Conservation (phyloP, 495 filamentous ascomycete genomes). For the Immersiella caudata region DNA sequence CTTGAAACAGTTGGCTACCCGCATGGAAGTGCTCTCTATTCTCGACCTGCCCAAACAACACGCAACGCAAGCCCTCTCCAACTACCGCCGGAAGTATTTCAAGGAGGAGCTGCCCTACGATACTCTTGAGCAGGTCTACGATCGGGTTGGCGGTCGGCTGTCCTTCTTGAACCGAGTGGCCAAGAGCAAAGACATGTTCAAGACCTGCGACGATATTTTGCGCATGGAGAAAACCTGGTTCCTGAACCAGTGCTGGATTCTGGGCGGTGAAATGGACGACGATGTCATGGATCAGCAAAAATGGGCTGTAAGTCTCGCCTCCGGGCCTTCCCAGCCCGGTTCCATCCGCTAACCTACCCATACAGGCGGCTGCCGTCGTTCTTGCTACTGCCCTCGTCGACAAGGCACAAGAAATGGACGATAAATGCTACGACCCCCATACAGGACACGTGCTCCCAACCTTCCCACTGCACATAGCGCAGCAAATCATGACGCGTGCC, state of each 20-base stretch:
- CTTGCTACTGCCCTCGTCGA: constrained; percentile 88
- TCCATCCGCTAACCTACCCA: neutral
- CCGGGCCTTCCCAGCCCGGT: neutral
- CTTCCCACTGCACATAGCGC: constrained; percentile 80
- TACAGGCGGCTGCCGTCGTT: constrained; percentile 85
- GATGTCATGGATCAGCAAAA: constrained; percentile 99
- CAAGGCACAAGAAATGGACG: constrained; percentile 66
- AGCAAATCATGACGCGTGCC: constrained; percentile 88
- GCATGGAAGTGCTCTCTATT: constrained; percentile 88
- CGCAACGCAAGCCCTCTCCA: constrained; percentile 72
- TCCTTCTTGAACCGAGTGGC: constrained; percentile 86
- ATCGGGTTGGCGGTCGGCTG: constrained; percentile 81
- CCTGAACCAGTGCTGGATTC: constrained; percentile 91
- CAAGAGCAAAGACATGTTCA: constrained; percentile 73
- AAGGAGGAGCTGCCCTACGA: constrained; percentile 56
- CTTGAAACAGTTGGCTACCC: constrained; percentile 83
- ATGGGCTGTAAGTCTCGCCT: constrained; percentile 68
- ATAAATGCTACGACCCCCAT: constrained; percentile 59
- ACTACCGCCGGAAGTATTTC: constrained; percentile 73
- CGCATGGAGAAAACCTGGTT: constrained; percentile 90
- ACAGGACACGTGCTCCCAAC: constrained; percentile 78
- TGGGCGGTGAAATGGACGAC: constrained; percentile 93
- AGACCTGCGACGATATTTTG: constrained; percentile 77
- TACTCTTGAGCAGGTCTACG: constrained; percentile 74
- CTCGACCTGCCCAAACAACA: constrained; percentile 75